Evolutionary conservation across 169 alveolate genomes (phyloP), one percentile per base, ranked within the genome.

Genomic region (Plasmodium berghei): DNA sequence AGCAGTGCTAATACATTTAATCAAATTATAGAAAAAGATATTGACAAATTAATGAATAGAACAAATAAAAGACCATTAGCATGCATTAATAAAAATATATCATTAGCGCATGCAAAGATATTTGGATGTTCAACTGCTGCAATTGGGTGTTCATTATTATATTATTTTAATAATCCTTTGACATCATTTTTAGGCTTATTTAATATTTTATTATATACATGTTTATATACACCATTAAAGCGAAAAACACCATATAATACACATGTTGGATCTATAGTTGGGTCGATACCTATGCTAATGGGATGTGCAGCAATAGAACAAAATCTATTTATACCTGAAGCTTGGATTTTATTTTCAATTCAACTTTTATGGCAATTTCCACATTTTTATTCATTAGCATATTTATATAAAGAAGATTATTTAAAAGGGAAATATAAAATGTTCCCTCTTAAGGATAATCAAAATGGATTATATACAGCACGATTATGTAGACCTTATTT

Each of bases 361-460:
- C 93, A 92, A 83, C 74, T 92, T 40, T 89, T 88, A 46, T 94
- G 96, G 96, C 96, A 94, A 52, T 72, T 94, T 10, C 96, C 96
- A 1, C 96, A 94, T 70, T 94, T 94, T 59, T 94, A 94, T 58
- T 87, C 95, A n/a, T 69, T 94, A 54, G 95, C 96, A 14, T 92
- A 94, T 90, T 90, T 94, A 52, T 87, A 93, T 87, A 93, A 94
- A 77, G 93, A 92, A 24, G 96, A 94, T 88, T 94, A 92, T 73
- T 52, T 74, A 70, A 92, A 77, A 62, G 96, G 95, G 55, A 91
- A 86, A 12, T 87, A 92, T 42, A 90, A 92, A 80, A 92, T 94
- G 94, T 92, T 89, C 56, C 95, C 95, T 22, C 92, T 90, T 14
- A 49, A 66, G 54, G 96, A 94, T 85, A 94, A 87, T 14, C 87